Evolutionary conservation across 495 filamentous ascomycete species (phyloP), one percentile per base, ranked within the genome.

Genomic region (Immersiella caudata): DNA sequence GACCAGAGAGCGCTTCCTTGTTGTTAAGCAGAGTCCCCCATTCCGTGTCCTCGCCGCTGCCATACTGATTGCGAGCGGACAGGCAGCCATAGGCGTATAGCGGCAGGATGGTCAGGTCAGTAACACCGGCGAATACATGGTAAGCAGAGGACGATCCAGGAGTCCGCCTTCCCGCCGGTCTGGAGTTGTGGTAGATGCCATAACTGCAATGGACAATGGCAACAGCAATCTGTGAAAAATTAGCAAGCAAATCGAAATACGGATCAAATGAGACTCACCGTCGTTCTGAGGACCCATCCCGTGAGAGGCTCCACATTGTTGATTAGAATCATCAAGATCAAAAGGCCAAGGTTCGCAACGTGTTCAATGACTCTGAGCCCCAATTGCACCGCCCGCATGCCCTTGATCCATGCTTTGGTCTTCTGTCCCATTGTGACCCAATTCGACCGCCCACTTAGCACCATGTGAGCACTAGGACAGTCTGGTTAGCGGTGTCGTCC

Each of bases 141-240:
- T 97, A 97, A 65, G 90, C 93, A 9, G 91, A 89, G 6, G 93
- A 90, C 52, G 91, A 93, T 7, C 81, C 89, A 0, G 93, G 86
- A 2, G 93, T 88, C 22, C 92, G 85, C 21, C 78, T 82, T 63
- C 88, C 85, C 0, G 90, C 84, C 26, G 89, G 86, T 21, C 89
- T 84, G 26, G 82, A 79, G 26, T 95, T 86, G 75, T 96, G 91
- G 73, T 90, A 93, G 54, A 94, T 85, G 33, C 83, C 90, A 75
- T 97, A 97, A 6, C 88, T 69, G 0, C 86, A 87, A 72, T 90
- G 87, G 3, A 92, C 66, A 50, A 91, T 83, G 51, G 89, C 91
- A 46, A 93, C 83, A 5, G 86, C 90, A 57, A 92, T 88, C 91
- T 82, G 67, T 40, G 20, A 25, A 24, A 20, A 35, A 52, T 65